Conservation (phyloP, 345 rosid species). For the Punica granatum region DNA sequence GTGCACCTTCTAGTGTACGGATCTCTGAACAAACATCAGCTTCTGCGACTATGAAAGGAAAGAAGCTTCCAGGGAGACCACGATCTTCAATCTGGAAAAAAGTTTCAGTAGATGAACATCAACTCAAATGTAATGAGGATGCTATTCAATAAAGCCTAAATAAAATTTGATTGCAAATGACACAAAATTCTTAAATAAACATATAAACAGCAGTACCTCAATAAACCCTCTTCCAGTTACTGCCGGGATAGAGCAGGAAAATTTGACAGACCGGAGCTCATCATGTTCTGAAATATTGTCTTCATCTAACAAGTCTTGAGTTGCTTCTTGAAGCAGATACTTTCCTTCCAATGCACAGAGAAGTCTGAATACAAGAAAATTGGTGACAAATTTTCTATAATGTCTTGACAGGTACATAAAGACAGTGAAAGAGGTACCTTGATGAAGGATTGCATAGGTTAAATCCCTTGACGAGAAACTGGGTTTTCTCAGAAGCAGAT, state of each 20-base stretch:
- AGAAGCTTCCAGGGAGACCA: slow-evolving; percentile 79
- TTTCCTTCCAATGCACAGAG: slow-evolving; percentile 90
- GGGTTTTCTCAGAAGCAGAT: slow-evolving; percentile 45
- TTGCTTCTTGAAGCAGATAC: slow-evolving; percentile 58
- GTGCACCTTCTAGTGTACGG: slow-evolving; percentile 55
- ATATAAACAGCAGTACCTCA: slow-evolving; percentile 45
- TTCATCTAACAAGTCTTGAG: slow-evolving; percentile 37
- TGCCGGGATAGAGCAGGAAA: slow-evolving; percentile 62
- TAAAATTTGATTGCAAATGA: not conserved
- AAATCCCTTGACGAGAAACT: slow-evolving; percentile 72
- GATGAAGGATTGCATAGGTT: slow-evolving; percentile 62
- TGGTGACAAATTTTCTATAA: not conserved
- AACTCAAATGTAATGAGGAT: not conserved
- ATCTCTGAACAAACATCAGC: slow-evolving; percentile 82
- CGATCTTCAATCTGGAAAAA: slow-evolving; percentile 79
- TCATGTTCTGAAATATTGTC: slow-evolving; percentile 35
- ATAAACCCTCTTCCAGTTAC: slow-evolving; percentile 82
- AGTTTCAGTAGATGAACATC: slow-evolving; percentile 9
- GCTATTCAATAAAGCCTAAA: not conserved
- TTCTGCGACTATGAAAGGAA: slow-evolving; percentile 92
- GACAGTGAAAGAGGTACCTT: slow-evolving; percentile 37
- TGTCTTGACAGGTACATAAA: not conserved
- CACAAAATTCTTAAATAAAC: not conserved
- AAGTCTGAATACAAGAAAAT: slow-evolving; percentile 40
- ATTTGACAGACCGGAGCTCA: slow-evolving; percentile 51